These are phyloP conservation scores for Barbarea vulgaris DNA, from an alignment of 345 rosid genomes.

Conservation along the genomic window DNA sequence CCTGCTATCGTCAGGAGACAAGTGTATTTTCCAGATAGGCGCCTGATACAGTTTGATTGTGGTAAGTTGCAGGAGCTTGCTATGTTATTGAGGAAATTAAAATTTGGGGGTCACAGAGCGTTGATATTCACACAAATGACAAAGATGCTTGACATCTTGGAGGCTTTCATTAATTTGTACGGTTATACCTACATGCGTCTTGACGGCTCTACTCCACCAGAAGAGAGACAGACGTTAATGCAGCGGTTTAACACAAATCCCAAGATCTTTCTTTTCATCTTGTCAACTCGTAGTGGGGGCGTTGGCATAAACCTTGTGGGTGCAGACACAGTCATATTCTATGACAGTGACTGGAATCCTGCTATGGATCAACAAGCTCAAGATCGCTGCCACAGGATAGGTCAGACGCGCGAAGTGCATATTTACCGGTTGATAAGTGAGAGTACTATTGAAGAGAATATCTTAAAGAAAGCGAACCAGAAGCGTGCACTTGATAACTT, in stretches of 20 bases:
- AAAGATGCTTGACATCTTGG: conserved; percentile 97
- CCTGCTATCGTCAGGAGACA: conserved; percentile 97
- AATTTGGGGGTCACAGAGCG: conserved; percentile 95
- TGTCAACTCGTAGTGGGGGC: conserved; percentile 99
- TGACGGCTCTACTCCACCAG: conserved; percentile 99
- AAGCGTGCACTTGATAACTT: conserved; percentile 98
- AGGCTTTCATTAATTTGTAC: conserved; percentile 93
- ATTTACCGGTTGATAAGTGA: conserved; percentile 96
- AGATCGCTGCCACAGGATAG: conserved; percentile 99
- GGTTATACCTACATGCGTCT: conserved; percentile 99
- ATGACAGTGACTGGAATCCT: conserved; percentile 99
- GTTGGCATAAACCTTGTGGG: conserved; percentile 99
- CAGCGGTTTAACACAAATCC: conserved; percentile 99
- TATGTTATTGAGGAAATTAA: conserved; percentile 77
- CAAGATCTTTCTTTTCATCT: conserved; percentile 91
- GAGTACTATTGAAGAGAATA: conserved; percentile 97
- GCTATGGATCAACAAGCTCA: conserved; percentile 99
- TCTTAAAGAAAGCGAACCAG: conserved; percentile 97
- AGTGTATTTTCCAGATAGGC: conserved; percentile 95
- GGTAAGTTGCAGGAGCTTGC: conserved; percentile 99
- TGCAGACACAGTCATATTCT: conserved; percentile 98
- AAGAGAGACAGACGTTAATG: conserved; percentile 99
- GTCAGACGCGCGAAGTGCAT: conserved; percentile 99
- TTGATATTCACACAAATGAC: conserved; percentile 99
- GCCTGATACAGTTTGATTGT: conserved; percentile 98